These are phyloP conservation scores for Globisporangium okanoganense DNA, from an alignment of 352 stramenopile species.

Conservation along the genomic window DNA sequence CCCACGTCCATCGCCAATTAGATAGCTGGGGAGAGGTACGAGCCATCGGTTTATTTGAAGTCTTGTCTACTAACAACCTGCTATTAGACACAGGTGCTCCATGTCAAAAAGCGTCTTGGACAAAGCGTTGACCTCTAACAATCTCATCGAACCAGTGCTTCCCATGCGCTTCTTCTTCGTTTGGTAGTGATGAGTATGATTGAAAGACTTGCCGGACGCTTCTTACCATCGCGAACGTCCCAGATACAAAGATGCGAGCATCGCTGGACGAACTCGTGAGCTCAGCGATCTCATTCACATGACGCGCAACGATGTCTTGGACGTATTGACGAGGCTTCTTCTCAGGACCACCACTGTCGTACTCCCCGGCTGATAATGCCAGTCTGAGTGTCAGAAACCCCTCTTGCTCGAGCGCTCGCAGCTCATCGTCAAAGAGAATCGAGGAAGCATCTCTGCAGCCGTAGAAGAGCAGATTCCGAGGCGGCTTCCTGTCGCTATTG, in stretches of 20 bases:
- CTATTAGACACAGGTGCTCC: neutral
- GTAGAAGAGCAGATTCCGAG: slow-evolving; percentile 33
- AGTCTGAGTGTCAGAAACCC: slow-evolving; percentile 27
- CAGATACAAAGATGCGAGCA: slow-evolving; percentile 13
- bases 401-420: slow-evolving; percentile 25
- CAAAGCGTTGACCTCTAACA: slow-evolving; percentile 1
- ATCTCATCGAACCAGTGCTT: slow-evolving; percentile 13
- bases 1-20: neutral
- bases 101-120: slow-evolving; percentile 9
- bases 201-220: slow-evolving; percentile 9
- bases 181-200: neutral
- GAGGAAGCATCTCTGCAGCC: slow-evolving; percentile 24
- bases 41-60: neutral
- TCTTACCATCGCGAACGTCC: slow-evolving; percentile 5
- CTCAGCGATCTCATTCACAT: slow-evolving; percentile 15
- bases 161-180: neutral
- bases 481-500: neutral
- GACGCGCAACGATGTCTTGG: slow-evolving; percentile 20
- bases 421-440: slow-evolving; percentile 31
- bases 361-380: slow-evolving; percentile 17
- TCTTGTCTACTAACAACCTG: neutral
- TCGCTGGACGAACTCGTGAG: neutral
- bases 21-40: neutral
- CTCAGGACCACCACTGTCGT: neutral
- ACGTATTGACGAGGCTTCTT: slow-evolving; percentile 17